Percentiles rank a stretch among this genome's conserved stretches.
Evolutionary conservation across 495 filamentous ascomycete genomes (phyloP).

Genomic region (Tuber melanosporum): DNA sequence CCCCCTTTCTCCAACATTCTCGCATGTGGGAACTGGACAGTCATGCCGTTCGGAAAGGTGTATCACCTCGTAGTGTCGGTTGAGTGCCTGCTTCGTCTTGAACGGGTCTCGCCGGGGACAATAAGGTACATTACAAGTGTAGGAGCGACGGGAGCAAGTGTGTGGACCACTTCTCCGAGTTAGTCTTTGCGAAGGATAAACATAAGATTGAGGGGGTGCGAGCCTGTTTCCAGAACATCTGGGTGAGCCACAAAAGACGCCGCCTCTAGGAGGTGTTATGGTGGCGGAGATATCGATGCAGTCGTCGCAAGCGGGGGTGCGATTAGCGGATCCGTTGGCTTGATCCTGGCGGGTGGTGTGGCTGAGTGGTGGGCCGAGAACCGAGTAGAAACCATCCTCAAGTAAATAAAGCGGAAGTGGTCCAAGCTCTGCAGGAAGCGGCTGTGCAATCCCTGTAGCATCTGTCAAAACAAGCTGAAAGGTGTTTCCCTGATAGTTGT

Average conservation of each 20-base stretch:
- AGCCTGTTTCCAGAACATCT: not conserved
- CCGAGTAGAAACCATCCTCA: not conserved
- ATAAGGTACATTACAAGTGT: not conserved
- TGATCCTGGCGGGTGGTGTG: not conserved
- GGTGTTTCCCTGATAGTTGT: too few species aligned
- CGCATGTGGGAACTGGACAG: conserved; percentile 5
- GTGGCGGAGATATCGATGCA: not conserved
- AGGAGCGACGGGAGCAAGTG: not conserved
- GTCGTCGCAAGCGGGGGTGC: not conserved
- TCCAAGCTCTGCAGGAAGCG: not conserved
- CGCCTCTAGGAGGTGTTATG: not conserved
- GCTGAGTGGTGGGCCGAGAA: not conserved
- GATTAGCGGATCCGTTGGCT: not conserved
- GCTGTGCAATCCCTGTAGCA: not conserved
- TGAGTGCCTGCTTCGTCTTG: not conserved
- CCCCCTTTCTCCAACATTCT: not conserved
- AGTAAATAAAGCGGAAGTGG: not conserved
- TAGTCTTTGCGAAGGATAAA: not conserved
- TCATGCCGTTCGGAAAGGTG: not conserved
- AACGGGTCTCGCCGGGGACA: not conserved
- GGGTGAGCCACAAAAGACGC: not conserved
- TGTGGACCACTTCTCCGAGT: not conserved
- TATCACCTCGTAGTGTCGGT: not conserved
- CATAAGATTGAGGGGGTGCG: not conserved
- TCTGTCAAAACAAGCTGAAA: not conserved